Conservation (phyloP, 208 protist genomes). For the Herpetomonas tarakana region DNA sequence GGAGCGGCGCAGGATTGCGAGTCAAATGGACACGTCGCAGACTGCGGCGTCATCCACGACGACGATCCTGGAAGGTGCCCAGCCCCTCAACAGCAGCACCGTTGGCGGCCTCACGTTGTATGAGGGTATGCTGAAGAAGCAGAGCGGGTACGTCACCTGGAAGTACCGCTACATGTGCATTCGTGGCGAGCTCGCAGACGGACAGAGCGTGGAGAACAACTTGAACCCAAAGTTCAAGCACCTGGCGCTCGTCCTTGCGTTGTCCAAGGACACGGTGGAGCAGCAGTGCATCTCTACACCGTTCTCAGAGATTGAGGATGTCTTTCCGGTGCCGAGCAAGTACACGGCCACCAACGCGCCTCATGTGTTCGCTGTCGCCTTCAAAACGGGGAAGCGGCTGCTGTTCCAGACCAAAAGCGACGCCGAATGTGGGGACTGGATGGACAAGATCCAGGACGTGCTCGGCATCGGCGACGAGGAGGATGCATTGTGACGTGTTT, state of each 20-base stretch:
- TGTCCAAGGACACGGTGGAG: conserved; percentile 76
- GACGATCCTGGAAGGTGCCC: conserved; percentile 65
- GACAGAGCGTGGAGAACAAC: conserved; percentile 32
- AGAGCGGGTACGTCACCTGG: conserved; percentile 76
- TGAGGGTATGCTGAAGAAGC: conserved; percentile 64
- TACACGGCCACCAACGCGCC: conserved; percentile 70
- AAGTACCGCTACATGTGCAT: conserved; percentile 80
- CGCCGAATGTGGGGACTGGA: conserved; percentile 66
- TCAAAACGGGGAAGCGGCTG: conserved; percentile 70
- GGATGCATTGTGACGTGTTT: conserved; percentile 7
- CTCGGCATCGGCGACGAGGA: conserved; percentile 70
- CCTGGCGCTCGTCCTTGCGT: conserved; percentile 60
- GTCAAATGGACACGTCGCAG: conserved; percentile 42
- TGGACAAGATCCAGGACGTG: conserved; percentile 81
- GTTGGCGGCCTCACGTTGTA: conserved; percentile 57
- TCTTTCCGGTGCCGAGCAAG: conserved; percentile 71
- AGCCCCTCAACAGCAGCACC: conserved; percentile 34
- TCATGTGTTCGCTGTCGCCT: conserved; percentile 74
- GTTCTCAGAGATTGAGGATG: conserved; percentile 73
- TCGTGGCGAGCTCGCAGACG: conserved; percentile 53
- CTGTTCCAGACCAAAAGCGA: conserved; percentile 67
- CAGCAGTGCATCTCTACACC: conserved; percentile 75
- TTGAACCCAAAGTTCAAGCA: conserved; percentile 64
- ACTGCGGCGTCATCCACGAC: conserved; percentile 40
- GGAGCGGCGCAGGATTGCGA: conserved; percentile 37